Conservation (phyloP, 1,284 basidiomycete genomes). For the Porogramme epimiltina region DNA sequence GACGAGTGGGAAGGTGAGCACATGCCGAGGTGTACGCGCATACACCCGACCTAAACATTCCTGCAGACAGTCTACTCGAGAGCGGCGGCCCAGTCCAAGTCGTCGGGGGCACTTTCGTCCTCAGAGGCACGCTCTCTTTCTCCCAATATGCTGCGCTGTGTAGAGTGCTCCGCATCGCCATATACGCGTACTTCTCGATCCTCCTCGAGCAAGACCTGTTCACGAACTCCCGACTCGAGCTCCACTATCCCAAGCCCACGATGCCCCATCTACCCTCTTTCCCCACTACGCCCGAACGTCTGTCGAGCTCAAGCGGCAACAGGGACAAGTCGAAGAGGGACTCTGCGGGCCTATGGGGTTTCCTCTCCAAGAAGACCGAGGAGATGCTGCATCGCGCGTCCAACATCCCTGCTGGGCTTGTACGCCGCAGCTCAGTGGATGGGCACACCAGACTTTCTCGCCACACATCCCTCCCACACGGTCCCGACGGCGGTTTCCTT, state of each 20-base stretch:
- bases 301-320: slow-evolving; percentile 22
- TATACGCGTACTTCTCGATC: slow-evolving; percentile 61
- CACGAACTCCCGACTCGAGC: slow-evolving; percentile 47
- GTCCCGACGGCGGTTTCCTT: slow-evolving; percentile 18
- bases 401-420: slow-evolving; percentile 34
- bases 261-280: slow-evolving; percentile 21
- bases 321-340: slow-evolving; percentile 28
- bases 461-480: slow-evolving; percentile 10
- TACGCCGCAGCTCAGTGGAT: slow-evolving; percentile 41
- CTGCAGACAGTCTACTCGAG: slow-evolving; percentile 13
- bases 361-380: slow-evolving; percentile 45
- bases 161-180: slow-evolving; percentile 51
- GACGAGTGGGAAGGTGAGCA: slow-evolving; percentile 53
- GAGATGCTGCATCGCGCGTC: slow-evolving; percentile 34
- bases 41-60: not conserved
- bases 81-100: slow-evolving; percentile 35
- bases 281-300: slow-evolving; percentile 16
- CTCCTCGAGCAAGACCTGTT: slow-evolving; percentile 64
- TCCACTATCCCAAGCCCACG: slow-evolving; percentile 42
- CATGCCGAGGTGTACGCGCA: slow-evolving; percentile 1
- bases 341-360: slow-evolving; percentile 41
- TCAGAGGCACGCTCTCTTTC: slow-evolving; percentile 46
- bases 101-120: slow-evolving; percentile 61
- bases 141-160: slow-evolving; percentile 46
- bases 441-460: slow-evolving; percentile 26